Evolutionary conservation across 2,329 filamentous ascomycete species (phyloP).

Genomic region (Trichoderma atroviride): DNA sequence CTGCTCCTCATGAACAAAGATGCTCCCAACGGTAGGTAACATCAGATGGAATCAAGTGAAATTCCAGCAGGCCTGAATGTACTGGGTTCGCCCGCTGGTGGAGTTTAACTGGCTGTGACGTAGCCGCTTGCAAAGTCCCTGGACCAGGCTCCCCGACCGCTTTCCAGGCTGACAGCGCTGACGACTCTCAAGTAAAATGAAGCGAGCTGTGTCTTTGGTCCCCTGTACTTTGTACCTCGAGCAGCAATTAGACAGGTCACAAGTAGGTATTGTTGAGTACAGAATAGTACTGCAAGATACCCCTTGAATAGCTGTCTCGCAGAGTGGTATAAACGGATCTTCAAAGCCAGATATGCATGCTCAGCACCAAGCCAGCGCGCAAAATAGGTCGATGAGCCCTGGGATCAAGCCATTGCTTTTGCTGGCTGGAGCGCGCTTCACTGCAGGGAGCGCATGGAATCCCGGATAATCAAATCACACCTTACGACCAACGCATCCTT

Average conservation of each 20-base stretch:
- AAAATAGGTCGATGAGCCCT: neutral
- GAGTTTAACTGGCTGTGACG: neutral
- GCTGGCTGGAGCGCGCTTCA: neutral
- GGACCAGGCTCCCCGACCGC: neutral
- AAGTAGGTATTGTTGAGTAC: neutral
- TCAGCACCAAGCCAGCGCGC: neutral
- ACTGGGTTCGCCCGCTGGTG: neutral
- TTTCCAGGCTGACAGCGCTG: conserved; percentile 17
- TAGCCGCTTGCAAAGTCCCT: neutral
- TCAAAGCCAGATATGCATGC: neutral
- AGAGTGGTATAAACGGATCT: neutral
- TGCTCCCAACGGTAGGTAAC: neutral
- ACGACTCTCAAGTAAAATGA: neutral
- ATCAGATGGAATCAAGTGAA: neutral
- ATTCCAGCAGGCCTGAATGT: neutral
- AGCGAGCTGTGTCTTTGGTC: neutral
- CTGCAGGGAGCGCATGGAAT: neutral
- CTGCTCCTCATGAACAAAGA: neutral
- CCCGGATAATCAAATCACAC: neutral
- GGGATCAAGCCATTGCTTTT: neutral
- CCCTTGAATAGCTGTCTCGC: neutral
- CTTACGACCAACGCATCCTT: neutral
- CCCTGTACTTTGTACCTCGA: neutral
- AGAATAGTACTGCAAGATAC: neutral
- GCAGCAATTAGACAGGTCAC: neutral